Conservation (phyloP, 2,329 filamentous ascomycete genomes). For the Xylariaceae sp. region DNA sequence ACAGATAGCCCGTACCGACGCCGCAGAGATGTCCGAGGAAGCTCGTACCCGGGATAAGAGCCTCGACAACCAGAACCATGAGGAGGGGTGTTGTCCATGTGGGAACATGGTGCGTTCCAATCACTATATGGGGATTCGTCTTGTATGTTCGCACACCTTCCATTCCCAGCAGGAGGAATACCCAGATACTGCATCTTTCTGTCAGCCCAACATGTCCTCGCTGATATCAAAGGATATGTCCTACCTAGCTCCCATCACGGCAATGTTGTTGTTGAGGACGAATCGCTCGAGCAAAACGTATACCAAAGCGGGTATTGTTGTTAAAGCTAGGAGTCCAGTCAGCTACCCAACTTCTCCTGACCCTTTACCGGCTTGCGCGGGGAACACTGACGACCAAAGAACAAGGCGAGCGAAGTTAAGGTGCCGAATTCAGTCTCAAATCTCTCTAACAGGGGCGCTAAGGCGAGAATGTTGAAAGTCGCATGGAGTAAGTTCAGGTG, state of each 20-base stretch:
- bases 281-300: conserved; percentile 76
- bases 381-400: conserved; percentile 73
- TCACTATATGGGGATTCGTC: conserved; percentile 69
- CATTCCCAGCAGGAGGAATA: conserved; percentile 78
- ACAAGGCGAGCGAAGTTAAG: conserved; percentile 77
- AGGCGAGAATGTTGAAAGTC: conserved; percentile 69
- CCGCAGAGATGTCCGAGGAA: conserved; percentile 83
- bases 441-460: conserved; percentile 84
- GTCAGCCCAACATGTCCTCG: conserved; percentile 19
- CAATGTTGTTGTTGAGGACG: conserved; percentile 64
- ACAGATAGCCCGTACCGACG: conserved; percentile 77
- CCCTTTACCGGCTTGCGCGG: background rate
- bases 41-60: conserved; percentile 75
- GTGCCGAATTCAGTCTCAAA: conserved; percentile 94
- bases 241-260: conserved; percentile 78
- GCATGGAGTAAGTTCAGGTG: conserved; percentile 78
- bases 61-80: conserved; percentile 65
- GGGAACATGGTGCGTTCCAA: conserved; percentile 64
- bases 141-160: conserved; percentile 84
- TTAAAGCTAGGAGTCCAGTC: conserved; percentile 53
- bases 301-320: conserved; percentile 72
- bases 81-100: conserved; percentile 89
- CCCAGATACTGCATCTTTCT: conserved; percentile 64
- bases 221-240: conserved; percentile 19
- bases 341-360: conserved; percentile 3